These are phyloP conservation scores for Alternaria novae-zelandiae DNA, from an alignment of 2,329 filamentous ascomycete species.

Conservation along the genomic window DNA sequence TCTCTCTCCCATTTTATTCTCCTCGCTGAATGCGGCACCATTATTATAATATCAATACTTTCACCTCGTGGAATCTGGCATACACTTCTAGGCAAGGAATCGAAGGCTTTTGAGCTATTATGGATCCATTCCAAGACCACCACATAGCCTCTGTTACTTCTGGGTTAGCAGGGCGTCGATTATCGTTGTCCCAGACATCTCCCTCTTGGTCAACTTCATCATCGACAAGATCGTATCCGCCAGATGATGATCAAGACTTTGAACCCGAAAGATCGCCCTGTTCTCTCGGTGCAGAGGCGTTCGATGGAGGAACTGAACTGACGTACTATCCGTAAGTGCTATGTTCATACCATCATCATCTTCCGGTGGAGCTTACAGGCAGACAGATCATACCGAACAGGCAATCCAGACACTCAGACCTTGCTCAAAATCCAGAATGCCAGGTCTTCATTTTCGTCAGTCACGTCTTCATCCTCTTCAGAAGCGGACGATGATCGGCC, in stretches of 20 bases:
- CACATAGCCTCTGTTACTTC: neutral
- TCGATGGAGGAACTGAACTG: neutral
- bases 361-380: neutral
- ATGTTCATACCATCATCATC: neutral
- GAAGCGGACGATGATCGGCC: neutral
- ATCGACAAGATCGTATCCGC: neutral
- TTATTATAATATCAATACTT: neutral
- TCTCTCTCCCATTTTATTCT: neutral
- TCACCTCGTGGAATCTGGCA: neutral
- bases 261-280: neutral
- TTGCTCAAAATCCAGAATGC: neutral
- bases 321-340: neutral
- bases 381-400: neutral
- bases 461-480: neutral
- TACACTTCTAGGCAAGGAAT: neutral
- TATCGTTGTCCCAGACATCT: neutral
- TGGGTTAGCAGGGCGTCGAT: neutral
- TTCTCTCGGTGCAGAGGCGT: neutral
- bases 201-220: neutral
- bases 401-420: neutral
- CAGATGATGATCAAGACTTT: neutral
- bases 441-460: neutral
- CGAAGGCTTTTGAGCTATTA: neutral
- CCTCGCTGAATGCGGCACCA: neutral
- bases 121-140: neutral